Base-by-base conservation (phyloP, 441 rosid genomes). In the Syzygium malaccense region DNA sequence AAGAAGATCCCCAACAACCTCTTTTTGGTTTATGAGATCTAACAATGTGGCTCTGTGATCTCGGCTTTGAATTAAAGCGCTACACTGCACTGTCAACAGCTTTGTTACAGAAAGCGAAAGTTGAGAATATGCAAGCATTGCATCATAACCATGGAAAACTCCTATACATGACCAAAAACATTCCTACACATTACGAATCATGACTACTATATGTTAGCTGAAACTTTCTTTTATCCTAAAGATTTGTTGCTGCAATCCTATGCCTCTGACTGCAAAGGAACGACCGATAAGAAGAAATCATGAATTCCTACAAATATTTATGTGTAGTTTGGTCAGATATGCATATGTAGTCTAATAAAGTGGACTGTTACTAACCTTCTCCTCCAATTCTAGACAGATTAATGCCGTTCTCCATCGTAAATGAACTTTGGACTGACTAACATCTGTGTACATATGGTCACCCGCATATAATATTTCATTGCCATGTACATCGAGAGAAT, bases 361-460 rank as follows among this genome's bases (percentile, higher is more conserved):
- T 49, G 49, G 33, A 83, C 86, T 14, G 37, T 26, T 57, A 56
- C 92, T 87, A 66, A 95, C 99, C 99, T 97, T 98, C 86, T 98
- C 98, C 91, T 96, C 99, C 88, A 98, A 89, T 92, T 98, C 99
- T 92, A 97, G 96, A 92, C 98, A 96, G 90, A 98, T 95, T 88
- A 98, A 90, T 66, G 99, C 97, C 33, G 99, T 98, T 91, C 99
- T 94, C 99, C 99, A 96, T 85, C 98, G 92, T 86, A 95, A 94
- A 93, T 97, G 98, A 68, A 96, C 96, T 93, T 97, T 96, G 60
- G 99, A 97, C 88, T 94, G 97, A 87, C 98, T 96, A 30, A 97
- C 99, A 93, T 96, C 99, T 86, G 99, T 96, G 92, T 97, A 97
- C 53, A 97, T 96, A 92, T 96, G 99, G 91, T 96, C 99, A 86